A percentile compares a stretch with the other conserved stretches of the same genome.
phyloP scores from a whole-genome alignment of 352 stramenopile genomes.

The Phytophthora lateralis region DNA sequence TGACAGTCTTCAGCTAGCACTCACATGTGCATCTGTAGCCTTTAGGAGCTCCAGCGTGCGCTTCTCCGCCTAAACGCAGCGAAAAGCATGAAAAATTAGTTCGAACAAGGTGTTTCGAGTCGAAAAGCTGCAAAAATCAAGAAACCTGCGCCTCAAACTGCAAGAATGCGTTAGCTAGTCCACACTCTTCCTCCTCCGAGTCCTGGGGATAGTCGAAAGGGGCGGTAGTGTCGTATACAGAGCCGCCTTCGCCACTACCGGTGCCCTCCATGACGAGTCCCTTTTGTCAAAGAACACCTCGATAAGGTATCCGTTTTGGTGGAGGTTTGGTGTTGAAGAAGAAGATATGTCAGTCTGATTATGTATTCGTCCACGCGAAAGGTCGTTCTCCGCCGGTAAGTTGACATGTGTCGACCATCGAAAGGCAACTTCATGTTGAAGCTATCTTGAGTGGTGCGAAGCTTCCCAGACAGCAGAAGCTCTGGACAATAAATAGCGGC shows the following conservation, averaged over 20 bases:
- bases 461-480: neutral
- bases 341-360: no score
- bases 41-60: constrained; percentile 44
- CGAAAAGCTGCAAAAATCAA: constrained; percentile 2
- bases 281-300: neutral
- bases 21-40: constrained; percentile 39
- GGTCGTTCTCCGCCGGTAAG: neutral
- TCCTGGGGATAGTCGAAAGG: neutral
- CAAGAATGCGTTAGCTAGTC: constrained; percentile 55
- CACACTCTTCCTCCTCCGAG: constrained; percentile 28
- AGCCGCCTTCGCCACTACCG: constrained; percentile 13
- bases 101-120: neutral
- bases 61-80: constrained; percentile 44
- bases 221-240: constrained; percentile 10
- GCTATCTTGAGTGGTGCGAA: constrained; percentile 33
- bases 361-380: no score
- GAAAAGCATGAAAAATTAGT: neutral
- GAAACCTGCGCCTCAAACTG: constrained; percentile 57
- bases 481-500: constrained; percentile 8
- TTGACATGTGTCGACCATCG: constrained; percentile 20
- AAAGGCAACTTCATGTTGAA: constrained; percentile 32
- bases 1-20: neutral
- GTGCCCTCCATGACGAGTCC: constrained; percentile 9
- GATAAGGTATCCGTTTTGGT: neutral
- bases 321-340: no score